These are phyloP conservation scores for Collybia nuda DNA, from an alignment of 768 basidiomycete genomes.

Conservation along the genomic window DNA sequence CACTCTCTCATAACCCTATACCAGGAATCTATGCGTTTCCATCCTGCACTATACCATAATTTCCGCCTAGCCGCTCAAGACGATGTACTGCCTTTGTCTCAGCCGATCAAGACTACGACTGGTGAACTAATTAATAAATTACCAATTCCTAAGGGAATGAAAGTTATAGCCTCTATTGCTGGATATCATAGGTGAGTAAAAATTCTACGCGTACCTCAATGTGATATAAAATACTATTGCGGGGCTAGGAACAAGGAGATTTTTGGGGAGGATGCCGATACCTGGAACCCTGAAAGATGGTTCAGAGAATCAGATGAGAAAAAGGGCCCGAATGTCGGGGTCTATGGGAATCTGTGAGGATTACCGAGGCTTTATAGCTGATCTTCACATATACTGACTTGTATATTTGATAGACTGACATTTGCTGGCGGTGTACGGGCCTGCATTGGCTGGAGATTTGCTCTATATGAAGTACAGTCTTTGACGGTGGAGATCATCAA, in stretches of 20 bases:
- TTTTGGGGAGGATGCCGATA: conserved; percentile 57
- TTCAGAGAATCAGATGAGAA: conserved; percentile 32
- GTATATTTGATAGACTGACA: conserved; percentile 34
- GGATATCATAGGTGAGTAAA: conserved; percentile 50
- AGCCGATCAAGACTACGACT: conserved; percentile 43
- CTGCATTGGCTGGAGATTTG: conserved; percentile 53
- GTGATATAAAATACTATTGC: neutral
- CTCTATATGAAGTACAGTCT: conserved; percentile 54
- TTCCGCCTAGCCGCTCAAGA: conserved; percentile 51
- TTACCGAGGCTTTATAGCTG: neutral
- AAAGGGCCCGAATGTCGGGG: conserved; percentile 40
- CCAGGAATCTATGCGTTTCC: conserved; percentile 52
- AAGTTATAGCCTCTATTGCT: conserved; percentile 51
- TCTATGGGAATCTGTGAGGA: conserved; percentile 48
- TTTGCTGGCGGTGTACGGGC: conserved; percentile 47
- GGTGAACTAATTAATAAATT: conserved; percentile 44
- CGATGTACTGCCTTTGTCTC: conserved; percentile 59
- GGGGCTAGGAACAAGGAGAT: conserved; percentile 39
- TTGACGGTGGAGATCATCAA: conserved; percentile 58
- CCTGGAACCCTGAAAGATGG: conserved; percentile 60
- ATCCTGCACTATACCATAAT: conserved; percentile 54
- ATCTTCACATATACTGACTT: neutral
- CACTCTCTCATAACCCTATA: neutral
- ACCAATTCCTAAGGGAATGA: conserved; percentile 49
- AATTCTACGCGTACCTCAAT: neutral